Percentiles rank a stretch among this genome's conserved stretches.
Evolutionary conservation across 176 grass and related monocot species (phyloP).

Genomic region (Avena eriantha): DNA sequence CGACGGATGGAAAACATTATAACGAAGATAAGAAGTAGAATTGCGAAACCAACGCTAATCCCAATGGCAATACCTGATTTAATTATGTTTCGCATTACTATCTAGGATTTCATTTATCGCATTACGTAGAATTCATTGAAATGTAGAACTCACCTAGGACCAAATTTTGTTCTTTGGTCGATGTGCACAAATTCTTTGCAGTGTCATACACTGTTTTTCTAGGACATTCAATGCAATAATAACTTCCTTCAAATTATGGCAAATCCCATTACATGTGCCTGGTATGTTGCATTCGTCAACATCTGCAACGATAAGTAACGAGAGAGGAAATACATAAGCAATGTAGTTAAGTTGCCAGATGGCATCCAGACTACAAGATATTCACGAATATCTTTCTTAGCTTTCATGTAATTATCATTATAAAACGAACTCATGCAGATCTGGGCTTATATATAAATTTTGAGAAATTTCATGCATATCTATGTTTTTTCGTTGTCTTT

Average conservation of each 20-base stretch:
- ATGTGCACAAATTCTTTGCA: neutral
- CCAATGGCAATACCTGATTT: too few relatives aligned
- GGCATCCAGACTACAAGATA: neutral
- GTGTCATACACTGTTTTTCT: neutral
- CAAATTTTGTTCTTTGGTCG: neutral
- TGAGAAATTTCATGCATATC: too few relatives aligned
- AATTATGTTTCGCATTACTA: too few relatives aligned
- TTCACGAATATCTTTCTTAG: neutral
- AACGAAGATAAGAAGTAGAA: too few relatives aligned
- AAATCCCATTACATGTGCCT: neutral
- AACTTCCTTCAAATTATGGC: neutral
- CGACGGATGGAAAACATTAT: too few relatives aligned
- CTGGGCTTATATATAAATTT: too few relatives aligned
- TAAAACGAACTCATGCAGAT: too few relatives aligned
- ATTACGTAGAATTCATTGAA: too few relatives aligned
- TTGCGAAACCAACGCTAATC: too few relatives aligned
- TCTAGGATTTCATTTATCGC: too few relatives aligned
- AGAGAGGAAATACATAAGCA: neutral
- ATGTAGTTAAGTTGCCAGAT: neutral
- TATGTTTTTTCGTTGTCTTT: neutral
- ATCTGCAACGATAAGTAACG: neutral
- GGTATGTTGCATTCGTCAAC: neutral
- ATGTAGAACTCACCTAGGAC: neutral
- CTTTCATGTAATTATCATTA: neutral
- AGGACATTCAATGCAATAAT: neutral